Evolutionary conservation across 2,329 filamentous ascomycete species (phyloP).

Genomic region (Aureobasidium sp.): DNA sequence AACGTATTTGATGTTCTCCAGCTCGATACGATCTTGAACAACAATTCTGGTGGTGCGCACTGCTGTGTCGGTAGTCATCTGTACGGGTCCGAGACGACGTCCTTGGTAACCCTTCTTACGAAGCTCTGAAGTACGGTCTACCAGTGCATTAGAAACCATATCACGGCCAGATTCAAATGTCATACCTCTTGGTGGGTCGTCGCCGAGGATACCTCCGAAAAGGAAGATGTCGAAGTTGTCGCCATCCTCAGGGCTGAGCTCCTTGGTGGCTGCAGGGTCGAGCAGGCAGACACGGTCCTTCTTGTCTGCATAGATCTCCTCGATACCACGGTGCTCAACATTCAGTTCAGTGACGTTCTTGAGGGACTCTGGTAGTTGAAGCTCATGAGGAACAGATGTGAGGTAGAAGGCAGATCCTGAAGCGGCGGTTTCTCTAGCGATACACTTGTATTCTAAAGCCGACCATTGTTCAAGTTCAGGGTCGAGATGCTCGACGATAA

Average conservation of each 20-base stretch:
- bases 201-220: conserved; percentile 92
- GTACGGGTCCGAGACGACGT: conserved; percentile 77
- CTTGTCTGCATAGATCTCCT: conserved; percentile 64
- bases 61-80: conserved; percentile 98
- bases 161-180: too few relatives aligned
- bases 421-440: conserved; percentile 69
- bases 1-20: conserved; percentile 72
- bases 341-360: conserved; percentile 53
- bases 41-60: conserved; percentile 89
- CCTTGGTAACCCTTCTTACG: conserved; percentile 88
- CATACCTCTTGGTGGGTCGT: conserved; percentile 84
- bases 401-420: conserved; percentile 63
- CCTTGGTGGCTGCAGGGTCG: conserved; percentile 73
- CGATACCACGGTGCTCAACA: conserved; percentile 65
- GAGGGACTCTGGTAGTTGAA: conserved; percentile 53
- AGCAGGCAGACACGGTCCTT: conserved; percentile 78
- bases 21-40: conserved; percentile 68
- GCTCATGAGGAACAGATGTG: conserved; percentile 64
- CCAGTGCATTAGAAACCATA: not conserved
- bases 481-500: conserved; percentile 95
- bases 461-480: conserved; percentile 92
- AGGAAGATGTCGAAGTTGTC: conserved; percentile 81
- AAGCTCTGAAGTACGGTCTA: conserved; percentile 91
- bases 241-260: conserved; percentile 75
- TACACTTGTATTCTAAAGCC: conserved; percentile 80